phyloP scores from a whole-genome alignment of 441 rosid species.

The Corymbia citriodora region DNA sequence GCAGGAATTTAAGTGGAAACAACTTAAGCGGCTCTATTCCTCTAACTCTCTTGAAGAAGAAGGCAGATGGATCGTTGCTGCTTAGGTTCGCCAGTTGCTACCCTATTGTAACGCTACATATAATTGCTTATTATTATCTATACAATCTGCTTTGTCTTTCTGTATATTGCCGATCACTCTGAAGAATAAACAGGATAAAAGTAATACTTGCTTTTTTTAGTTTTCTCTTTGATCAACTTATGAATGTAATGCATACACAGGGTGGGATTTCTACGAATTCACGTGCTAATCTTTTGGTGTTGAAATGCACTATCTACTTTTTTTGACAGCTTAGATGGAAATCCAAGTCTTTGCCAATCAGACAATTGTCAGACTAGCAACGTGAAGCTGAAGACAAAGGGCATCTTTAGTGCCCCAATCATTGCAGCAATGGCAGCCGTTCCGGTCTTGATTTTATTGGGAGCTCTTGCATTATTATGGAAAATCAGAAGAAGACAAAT shows the following conservation, averaged over 20 bases:
- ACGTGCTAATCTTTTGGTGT: not conserved
- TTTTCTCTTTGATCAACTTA: not conserved
- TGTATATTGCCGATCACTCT: not conserved
- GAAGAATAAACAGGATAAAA: not conserved
- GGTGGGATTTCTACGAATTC: not conserved
- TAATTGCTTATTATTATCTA: not conserved
- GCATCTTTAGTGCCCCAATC: not conserved
- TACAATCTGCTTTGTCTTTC: not conserved
- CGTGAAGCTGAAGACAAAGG: not conserved
- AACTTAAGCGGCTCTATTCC: not conserved
- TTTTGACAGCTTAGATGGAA: constrained; percentile 7
- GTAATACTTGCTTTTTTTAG: not conserved
- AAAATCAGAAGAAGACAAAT: not conserved
- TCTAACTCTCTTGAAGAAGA: not conserved
- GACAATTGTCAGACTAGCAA: not conserved
- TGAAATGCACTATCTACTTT: not conserved
- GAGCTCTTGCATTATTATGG: not conserved
- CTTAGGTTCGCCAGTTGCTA: constrained; percentile 8
- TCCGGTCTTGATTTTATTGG: not conserved
- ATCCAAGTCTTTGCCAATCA: not conserved
- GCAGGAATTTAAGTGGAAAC: not conserved
- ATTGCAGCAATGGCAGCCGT: not conserved
- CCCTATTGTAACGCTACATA: not conserved
- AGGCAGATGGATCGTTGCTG: not conserved
- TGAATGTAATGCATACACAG: not conserved